Percentiles rank a stretch among this genome's conserved stretches.
These are phyloP conservation scores for Paramecium primaurelia DNA, from an alignment of 73 alveolate genomes.

Conservation along the genomic window DNA sequence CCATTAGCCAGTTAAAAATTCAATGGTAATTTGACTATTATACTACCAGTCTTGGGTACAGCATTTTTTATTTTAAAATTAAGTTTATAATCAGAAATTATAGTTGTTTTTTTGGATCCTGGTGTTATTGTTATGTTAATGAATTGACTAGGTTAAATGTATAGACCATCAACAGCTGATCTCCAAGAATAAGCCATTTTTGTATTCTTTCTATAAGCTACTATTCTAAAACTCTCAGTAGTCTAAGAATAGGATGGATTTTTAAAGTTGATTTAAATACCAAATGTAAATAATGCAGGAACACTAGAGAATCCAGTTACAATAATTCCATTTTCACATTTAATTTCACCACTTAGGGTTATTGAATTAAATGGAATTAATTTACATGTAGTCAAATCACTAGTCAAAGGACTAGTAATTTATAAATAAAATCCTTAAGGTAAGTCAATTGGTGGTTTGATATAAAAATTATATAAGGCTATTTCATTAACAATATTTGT, in stretches of 20 bases:
- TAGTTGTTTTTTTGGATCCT: slow-evolving; percentile 2
- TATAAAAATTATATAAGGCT: slow-evolving; percentile 43
- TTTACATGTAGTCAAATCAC: slow-evolving; percentile 24
- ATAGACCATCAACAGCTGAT: slow-evolving; percentile 55
- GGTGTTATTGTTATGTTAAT: slow-evolving; percentile 50
- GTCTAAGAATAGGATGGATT: slow-evolving; percentile 63
- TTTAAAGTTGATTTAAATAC: slow-evolving; percentile 30
- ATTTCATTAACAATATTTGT: slow-evolving; percentile 57
- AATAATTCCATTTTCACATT: slow-evolving; percentile 25
- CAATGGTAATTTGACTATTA: neutral
- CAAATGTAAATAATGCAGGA: slow-evolving; percentile 40
- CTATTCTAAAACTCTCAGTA: slow-evolving; percentile 54
- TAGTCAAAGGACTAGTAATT: slow-evolving; percentile 47
- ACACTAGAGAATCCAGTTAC: slow-evolving; percentile 44
- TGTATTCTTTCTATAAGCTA: slow-evolving; percentile 56
- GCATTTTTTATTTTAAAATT: slow-evolving; percentile 16
- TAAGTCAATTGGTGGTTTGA: slow-evolving; percentile 44
- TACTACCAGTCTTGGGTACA: slow-evolving; percentile 36
- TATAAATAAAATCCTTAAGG: slow-evolving; percentile 41
- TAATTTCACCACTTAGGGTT: slow-evolving; percentile 3
- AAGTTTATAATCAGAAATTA: slow-evolving; percentile 23
- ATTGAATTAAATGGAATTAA: slow-evolving; percentile 52
- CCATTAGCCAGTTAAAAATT: slow-evolving; percentile 50
- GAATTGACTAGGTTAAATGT: slow-evolving; percentile 56
- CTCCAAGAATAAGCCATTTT: slow-evolving; percentile 56